Conservation (phyloP, 176 grass and related monocot species). For the Rhipidocladum racemiflorum region DNA sequence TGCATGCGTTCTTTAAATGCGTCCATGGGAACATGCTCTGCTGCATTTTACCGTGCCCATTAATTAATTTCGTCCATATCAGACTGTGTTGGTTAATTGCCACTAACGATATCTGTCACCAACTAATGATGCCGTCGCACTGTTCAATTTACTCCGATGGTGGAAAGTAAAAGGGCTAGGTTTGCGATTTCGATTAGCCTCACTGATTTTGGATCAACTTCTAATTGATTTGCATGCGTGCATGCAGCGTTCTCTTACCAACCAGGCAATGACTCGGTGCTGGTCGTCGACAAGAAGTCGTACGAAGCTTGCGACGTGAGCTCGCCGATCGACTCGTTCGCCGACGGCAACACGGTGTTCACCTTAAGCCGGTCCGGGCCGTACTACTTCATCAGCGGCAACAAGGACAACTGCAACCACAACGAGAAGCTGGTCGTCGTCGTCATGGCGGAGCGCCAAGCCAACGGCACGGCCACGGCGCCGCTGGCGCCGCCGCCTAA, state of each 20-base stretch:
- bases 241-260: slow-evolving; percentile 65
- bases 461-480: background rate
- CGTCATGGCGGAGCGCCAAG: slow-evolving; percentile 52
- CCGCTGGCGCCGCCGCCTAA: slow-evolving; percentile 26
- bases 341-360: slow-evolving; percentile 81
- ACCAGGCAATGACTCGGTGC: slow-evolving; percentile 70
- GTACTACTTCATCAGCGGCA: slow-evolving; percentile 93
- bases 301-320: slow-evolving; percentile 57
- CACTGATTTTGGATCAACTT: background rate
- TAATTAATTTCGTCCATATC: background rate
- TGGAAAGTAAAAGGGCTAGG: background rate
- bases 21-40: background rate
- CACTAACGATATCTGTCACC: background rate
- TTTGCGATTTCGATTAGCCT: background rate
- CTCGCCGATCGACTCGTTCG: slow-evolving; percentile 54
- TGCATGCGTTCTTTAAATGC: background rate
- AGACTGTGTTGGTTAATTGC: background rate
- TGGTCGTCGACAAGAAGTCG: slow-evolving; percentile 53
- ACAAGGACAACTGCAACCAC: slow-evolving; percentile 70
- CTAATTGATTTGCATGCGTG: background rate
- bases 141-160: background rate
- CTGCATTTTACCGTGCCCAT: background rate
- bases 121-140: background rate
- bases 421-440: slow-evolving; percentile 72
- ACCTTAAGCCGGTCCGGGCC: slow-evolving; percentile 68